These are phyloP conservation scores for Aspergillus sclerotialis DNA, from an alignment of 2,329 filamentous ascomycete species.

Conservation along the genomic window DNA sequence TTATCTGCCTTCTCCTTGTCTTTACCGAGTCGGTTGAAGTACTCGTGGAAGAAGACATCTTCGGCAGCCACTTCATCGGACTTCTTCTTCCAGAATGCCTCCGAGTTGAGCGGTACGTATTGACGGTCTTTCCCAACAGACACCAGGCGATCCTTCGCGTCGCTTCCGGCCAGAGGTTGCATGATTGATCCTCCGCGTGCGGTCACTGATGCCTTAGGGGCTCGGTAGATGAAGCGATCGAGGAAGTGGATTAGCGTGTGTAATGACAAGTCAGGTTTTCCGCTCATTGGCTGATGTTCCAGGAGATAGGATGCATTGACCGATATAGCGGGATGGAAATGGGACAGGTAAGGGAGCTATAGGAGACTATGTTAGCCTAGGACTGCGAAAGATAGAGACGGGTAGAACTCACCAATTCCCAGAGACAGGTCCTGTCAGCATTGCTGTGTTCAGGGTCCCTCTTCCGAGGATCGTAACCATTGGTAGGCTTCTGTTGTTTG, in stretches of 20 bases:
- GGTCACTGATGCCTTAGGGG: conserved; percentile 62
- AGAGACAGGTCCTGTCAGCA: conserved; percentile 86
- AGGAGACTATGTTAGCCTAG: conserved; percentile 12
- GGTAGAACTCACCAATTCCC: conserved; percentile 65
- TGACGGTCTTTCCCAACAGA: conserved; percentile 51
- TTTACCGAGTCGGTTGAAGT: conserved; percentile 74
- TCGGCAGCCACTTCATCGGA: conserved; percentile 80
- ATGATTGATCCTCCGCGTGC: conserved; percentile 85
- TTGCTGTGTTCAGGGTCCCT: conserved; percentile 86
- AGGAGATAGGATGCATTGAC: conserved; percentile 72
- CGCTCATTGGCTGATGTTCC: conserved; percentile 61
- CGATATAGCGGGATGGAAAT: conserved; percentile 90
- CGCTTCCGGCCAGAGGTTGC: conserved; percentile 73
- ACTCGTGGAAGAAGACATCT: conserved; percentile 97
- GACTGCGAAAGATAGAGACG: neutral
- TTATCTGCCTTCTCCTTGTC: conserved; percentile 44
- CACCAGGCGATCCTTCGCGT: conserved; percentile 55
- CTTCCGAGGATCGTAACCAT: conserved; percentile 76
- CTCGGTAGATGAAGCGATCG: conserved; percentile 97
- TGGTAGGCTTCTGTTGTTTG: conserved; percentile 24
- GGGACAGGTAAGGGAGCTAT: conserved; percentile 59
- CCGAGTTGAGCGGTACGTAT: conserved; percentile 70
- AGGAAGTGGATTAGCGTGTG: conserved; percentile 93
- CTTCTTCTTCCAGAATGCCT: conserved; percentile 87
- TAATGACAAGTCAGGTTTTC: conserved; percentile 83